A percentile compares a stretch with the other conserved stretches of the same genome.
These are phyloP conservation scores for Hordeum vulgare DNA, from an alignment of 176 grass and related monocot species.

Conservation along the genomic window DNA sequence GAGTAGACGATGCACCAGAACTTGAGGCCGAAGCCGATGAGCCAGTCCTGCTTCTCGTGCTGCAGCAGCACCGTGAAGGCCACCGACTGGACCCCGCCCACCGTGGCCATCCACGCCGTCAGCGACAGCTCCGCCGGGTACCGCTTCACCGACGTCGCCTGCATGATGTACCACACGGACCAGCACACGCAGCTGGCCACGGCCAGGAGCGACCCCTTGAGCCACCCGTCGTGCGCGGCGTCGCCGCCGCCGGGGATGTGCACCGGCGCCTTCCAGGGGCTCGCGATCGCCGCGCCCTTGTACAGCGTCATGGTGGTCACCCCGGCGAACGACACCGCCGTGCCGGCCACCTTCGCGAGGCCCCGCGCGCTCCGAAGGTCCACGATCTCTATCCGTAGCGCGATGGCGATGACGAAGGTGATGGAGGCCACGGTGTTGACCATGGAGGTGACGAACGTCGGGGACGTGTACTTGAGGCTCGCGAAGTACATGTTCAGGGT, in stretches of 20 bases:
- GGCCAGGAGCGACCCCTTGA: conserved; percentile 59
- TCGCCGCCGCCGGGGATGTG: conserved; percentile 23
- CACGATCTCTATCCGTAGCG: conserved; percentile 65
- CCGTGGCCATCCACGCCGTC: conserved; percentile 72
- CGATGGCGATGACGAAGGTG: conserved; percentile 79
- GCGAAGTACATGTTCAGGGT: conserved; percentile 95
- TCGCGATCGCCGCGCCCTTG: conserved; percentile 50
- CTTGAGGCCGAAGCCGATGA: conserved; percentile 68
- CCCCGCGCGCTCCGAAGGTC: conserved; percentile 50
- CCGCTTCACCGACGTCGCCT: conserved; percentile 71
- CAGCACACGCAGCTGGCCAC: conserved; percentile 76
- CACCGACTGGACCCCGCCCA: conserved; percentile 63
- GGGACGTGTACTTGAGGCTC: conserved; percentile 81
- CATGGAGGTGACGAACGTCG: conserved; percentile 69
- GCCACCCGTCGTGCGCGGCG: conserved; percentile 42
- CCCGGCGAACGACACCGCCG: conserved; percentile 58
- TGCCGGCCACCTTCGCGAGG: conserved; percentile 58
- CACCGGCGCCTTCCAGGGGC: conserved; percentile 45
- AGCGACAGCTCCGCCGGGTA: conserved; percentile 87
- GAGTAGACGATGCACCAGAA: conserved; percentile 79
- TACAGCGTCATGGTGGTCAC: conserved; percentile 92
- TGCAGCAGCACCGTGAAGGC: conserved; percentile 48
- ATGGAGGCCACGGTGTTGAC: conserved; percentile 69
- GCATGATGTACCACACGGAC: conserved; percentile 84
- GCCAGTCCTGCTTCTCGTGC: conserved; percentile 47